Base-by-base conservation (phyloP, 2,329 filamentous ascomycete genomes). In the Alternaria panax region DNA sequence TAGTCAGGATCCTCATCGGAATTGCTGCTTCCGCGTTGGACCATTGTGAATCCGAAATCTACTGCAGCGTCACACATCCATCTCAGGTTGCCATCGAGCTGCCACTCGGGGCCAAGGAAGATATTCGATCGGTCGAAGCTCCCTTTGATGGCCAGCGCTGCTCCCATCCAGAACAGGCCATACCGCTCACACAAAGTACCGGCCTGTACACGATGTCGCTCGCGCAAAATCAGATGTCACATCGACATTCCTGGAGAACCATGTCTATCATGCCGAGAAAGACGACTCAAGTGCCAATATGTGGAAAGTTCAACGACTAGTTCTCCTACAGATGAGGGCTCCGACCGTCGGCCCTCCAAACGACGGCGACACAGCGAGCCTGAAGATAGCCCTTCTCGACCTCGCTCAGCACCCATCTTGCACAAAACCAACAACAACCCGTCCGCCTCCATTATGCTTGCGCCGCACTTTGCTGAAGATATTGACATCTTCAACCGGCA, bases 171-270 rank as follows among this genome's bases (percentile, higher is more conserved):
- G 55, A 74, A 69, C 57, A 69, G 79, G 57, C 79, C 79, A 20
- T 80, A 80, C 60, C 77, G 79, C 40, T 80, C 78, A 25, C 78
- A 80, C 65, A 78, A 77, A 61, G 73, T 80, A 18, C 78, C 78
- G n/a, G 79, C 79, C 34, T 80, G 78, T 64, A 75, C 71, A 22
- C 66, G 74, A 58, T 81, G 79, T 63, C 75, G 78, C 12, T 76
- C 75, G 28, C 73, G 79, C 27, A 81, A 80, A 56, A 78, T 80
- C 28, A 74, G 78, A 34, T 80, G 79, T 69, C 74, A 78, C 32
- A 76, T 80, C 47, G 76, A 79, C 40, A 72, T 78, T n/a, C 71
- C 74, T 5, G 75, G 73, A 42, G 72, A 77, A 52, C 71, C 76
- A 54, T 80, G 79, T 65, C 65, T 79, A 1, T 77, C 76, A 22